These are phyloP conservation scores for Theileria luwenshuni DNA, from an alignment of 169 alveolate genomes.

Conservation along the genomic window DNA sequence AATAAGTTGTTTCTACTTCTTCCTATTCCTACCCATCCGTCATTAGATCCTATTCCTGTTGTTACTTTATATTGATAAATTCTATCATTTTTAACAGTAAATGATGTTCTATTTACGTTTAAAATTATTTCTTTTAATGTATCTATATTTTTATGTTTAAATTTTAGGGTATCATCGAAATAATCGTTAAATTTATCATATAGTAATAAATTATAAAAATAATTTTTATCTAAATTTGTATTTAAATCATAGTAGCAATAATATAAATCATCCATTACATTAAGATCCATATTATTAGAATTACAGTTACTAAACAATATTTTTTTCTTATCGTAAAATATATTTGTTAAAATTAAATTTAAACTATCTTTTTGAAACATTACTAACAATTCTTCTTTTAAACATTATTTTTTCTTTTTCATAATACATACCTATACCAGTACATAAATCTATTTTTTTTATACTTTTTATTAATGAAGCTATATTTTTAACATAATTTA, in stretches of 20 bases:
- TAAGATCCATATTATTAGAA: not conserved
- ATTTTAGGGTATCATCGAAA: not conserved
- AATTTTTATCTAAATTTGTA: not conserved
- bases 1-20: conserved; percentile 12
- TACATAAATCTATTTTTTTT: conserved; percentile 25
- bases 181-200: not conserved
- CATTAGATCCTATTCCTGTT: not conserved
- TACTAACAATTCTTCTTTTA: conserved; percentile 27
- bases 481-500: conserved; percentile 19
- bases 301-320: not conserved
- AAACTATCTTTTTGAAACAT: not conserved
- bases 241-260: not conserved
- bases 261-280: too few species aligned
- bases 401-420: conserved; percentile 15
- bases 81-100: not conserved
- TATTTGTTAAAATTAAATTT: conserved; percentile 1
- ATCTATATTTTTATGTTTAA: not conserved
- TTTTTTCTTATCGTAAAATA: not conserved
- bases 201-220: conserved; percentile 11
- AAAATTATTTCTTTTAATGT: not conserved
- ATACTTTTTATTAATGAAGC: conserved; percentile 23
- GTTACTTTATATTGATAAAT: not conserved
- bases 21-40: conserved; percentile 39
- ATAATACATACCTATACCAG: conserved; percentile 41
- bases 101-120: conserved; percentile 2